Percentiles rank a stretch among this genome's conserved stretches.
These are phyloP conservation scores for Nidularia sp. DNA, from an alignment of 768 basidiomycete species.

Conservation along the genomic window DNA sequence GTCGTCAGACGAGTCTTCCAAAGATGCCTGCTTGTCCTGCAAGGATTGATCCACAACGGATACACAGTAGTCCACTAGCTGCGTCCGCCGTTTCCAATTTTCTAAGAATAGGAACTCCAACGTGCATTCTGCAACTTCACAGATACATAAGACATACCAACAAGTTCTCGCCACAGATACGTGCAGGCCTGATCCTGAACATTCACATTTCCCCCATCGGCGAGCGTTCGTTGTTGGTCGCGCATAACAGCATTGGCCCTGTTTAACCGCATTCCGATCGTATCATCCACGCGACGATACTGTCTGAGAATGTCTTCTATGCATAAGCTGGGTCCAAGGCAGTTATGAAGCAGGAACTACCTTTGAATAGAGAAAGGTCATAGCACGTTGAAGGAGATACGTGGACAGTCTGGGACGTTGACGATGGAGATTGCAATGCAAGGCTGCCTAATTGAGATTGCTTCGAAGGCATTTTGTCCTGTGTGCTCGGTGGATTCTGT, in stretches of 20 bases:
- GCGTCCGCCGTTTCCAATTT: slow-evolving; percentile 70
- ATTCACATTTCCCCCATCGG: slow-evolving; percentile 38
- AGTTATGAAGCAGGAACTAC: slow-evolving; percentile 23
- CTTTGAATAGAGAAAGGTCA: slow-evolving; percentile 76
- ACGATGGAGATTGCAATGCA: slow-evolving; percentile 61
- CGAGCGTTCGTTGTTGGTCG: slow-evolving; percentile 57
- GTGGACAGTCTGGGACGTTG: slow-evolving; percentile 60
- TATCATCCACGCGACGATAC: slow-evolving; percentile 77
- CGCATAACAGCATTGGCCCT: slow-evolving; percentile 72
- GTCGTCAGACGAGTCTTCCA: slow-evolving; percentile 40
- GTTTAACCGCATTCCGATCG: slow-evolving; percentile 77
- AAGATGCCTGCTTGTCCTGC: slow-evolving; percentile 45
- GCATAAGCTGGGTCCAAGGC: not conserved
- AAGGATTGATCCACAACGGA: slow-evolving; percentile 63
- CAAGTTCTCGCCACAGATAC: slow-evolving; percentile 73
- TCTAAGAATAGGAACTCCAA: slow-evolving; percentile 18
- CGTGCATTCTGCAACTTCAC: slow-evolving; percentile 10
- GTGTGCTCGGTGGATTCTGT: not conserved
- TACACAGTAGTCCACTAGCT: slow-evolving; percentile 76
- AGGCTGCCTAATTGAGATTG: slow-evolving; percentile 60
- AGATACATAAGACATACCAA: slow-evolving; percentile 45
- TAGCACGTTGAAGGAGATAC: slow-evolving; percentile 73
- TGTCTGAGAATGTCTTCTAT: slow-evolving; percentile 71
- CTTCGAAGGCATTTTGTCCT: slow-evolving; percentile 27
- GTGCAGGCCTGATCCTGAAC: slow-evolving; percentile 74